These are phyloP conservation scores for Starmerella davenportii DNA, from an alignment of 805 yeast genomes.

Conservation along the genomic window DNA sequence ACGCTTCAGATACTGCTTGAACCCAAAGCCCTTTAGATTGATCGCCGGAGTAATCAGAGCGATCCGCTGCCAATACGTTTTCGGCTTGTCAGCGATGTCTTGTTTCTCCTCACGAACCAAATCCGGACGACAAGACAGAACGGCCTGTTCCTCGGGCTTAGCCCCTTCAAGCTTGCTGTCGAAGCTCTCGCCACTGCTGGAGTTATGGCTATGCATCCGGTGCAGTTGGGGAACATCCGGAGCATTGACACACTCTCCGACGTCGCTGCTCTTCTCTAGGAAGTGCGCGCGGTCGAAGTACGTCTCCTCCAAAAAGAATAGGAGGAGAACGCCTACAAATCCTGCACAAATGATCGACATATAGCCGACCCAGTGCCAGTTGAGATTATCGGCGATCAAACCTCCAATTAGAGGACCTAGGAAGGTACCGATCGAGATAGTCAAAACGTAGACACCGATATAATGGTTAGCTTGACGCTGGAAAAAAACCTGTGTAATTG, in stretches of 20 bases:
- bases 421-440: slow-evolving; percentile 61
- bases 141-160: neutral
- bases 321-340: slow-evolving; percentile 33
- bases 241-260: neutral
- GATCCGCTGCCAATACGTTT: slow-evolving; percentile 29
- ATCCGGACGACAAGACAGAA: slow-evolving; percentile 8
- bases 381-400: slow-evolving; percentile 39
- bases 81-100: slow-evolving; percentile 18
- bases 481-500: slow-evolving; percentile 51
- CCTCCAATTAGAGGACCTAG: slow-evolving; percentile 68
- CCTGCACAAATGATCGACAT: slow-evolving; percentile 47
- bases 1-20: slow-evolving; percentile 44
- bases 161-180: neutral
- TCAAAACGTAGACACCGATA: slow-evolving; percentile 54
- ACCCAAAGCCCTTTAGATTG: slow-evolving; percentile 43
- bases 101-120: slow-evolving; percentile 12
- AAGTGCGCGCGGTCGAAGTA: slow-evolving; percentile 25
- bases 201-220: neutral
- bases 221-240: neutral
- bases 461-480: slow-evolving; percentile 61
- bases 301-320: slow-evolving; percentile 58
- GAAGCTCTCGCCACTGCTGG: neutral
- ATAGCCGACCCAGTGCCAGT: slow-evolving; percentile 73
- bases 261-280: neutral
- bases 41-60: slow-evolving; percentile 28